These are phyloP conservation scores for Croton setiger DNA, from an alignment of 441 rosid genomes.

Conservation along the genomic window DNA sequence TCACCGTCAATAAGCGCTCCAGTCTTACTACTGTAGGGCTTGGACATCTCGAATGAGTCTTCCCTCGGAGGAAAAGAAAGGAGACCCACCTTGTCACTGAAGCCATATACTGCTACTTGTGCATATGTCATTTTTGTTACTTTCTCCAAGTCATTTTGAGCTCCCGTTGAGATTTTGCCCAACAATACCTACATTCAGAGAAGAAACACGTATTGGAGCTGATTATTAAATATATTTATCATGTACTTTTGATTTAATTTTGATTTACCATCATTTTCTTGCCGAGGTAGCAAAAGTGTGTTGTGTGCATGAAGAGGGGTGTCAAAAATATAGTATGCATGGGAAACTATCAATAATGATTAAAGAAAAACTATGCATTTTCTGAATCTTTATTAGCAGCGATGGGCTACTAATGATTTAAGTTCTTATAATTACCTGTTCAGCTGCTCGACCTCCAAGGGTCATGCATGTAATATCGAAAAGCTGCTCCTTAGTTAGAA, in stretches of 20 bases:
- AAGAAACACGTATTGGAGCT: conserved; percentile 1
- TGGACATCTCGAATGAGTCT: conserved; percentile 46
- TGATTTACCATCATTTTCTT: not conserved
- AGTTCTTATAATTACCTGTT: conserved; percentile 22
- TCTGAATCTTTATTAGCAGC: not conserved
- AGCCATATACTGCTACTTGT: conserved; percentile 69
- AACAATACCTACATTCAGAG: conserved; percentile 38
- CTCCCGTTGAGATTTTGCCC: conserved; percentile 66
- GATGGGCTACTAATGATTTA: not conserved
- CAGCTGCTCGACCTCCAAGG: conserved; percentile 67
- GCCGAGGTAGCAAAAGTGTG: not conserved
- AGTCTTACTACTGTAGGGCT: conserved; percentile 68
- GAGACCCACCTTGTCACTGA: conserved; percentile 76
- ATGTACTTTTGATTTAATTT: not conserved
- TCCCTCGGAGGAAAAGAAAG: conserved; percentile 63
- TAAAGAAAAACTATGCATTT: no score
- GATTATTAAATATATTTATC: not conserved
- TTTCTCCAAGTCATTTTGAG: conserved; percentile 66
- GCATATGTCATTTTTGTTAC: conserved; percentile 67
- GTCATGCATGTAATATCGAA: conserved; percentile 66
- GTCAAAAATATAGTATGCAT: no score
- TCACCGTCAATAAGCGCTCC: conserved; percentile 55
- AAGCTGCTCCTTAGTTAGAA: conserved; percentile 61
- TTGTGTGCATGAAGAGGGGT: not conserved
- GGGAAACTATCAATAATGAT: no score